Base-by-base conservation (phyloP, 352 stramenopile species). In the Pythium rishiriense region DNA sequence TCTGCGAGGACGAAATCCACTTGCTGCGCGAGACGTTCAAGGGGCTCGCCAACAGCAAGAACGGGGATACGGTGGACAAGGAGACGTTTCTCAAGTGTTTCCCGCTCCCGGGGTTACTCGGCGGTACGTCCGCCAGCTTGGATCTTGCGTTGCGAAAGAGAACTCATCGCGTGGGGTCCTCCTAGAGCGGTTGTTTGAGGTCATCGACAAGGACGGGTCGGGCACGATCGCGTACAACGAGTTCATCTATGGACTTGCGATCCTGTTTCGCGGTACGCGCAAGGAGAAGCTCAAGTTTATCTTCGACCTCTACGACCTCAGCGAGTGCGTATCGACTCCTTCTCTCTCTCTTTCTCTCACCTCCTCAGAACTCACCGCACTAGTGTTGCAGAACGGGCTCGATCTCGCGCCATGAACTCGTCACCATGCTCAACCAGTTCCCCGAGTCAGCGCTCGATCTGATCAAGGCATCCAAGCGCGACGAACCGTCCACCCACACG, bases 81-180 rank as follows among this genome's bases (percentile, higher is more conserved):
- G 87, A 97, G 41, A 97, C 90, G 0, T 98, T 98, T 69, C 83
- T 98, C 67, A 97, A 97, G 72, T 97, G 92, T 55, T 98, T 98
- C 53, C 87, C 90, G 0, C 79, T 98, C 64, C 90, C 88, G 22
- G 92, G 93, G 9, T 69, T 98, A 0, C 76, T 98, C 15, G 91
- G 92, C 14, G 82, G 83, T 91, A 58, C 12, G 67, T 33, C 5
- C 9, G 10, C 9, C 10, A 1, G 33, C 33, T 3, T 15, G 3
- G 33, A 9, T 17, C 17, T 14, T 39, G 7, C 9, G 4, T 14
- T 26, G 42, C 50, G 35, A 50, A 50, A 29, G 52, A 46, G 25
- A 29, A 39, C 33, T 39, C 3, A 39, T 14, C 1, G 9, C 17
- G 26, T 39, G 12, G 25, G 41, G 12, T 41, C 19, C 8, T 39